Evolutionary conservation across 2,329 filamentous ascomycete species (phyloP).

Genomic region (Trichoderma sp.): DNA sequence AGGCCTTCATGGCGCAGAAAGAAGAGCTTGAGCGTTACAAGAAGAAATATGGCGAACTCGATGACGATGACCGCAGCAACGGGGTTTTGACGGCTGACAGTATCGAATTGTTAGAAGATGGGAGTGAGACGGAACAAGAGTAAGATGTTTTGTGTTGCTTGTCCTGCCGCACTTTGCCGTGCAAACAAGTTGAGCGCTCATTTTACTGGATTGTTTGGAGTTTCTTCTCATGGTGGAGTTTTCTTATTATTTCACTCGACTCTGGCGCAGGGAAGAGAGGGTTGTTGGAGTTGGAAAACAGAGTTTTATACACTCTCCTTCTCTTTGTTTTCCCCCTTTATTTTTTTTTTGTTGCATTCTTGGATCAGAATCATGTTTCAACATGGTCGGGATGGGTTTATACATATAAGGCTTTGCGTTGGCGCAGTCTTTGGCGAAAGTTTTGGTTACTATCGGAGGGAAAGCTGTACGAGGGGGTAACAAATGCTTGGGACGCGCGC

Average conservation of each 20-base stretch:
- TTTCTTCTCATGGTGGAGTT: not conserved
- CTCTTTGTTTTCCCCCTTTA: not conserved
- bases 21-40: slow-evolving; percentile 67
- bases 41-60: slow-evolving; percentile 53
- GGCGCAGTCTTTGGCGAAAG: slow-evolving; percentile 24
- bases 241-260: not conserved
- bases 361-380: slow-evolving; percentile 18
- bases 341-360: slow-evolving; percentile 1
- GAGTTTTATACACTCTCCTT: not conserved
- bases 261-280: not conserved
- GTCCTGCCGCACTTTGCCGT: not conserved
- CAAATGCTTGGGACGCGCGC: slow-evolving; percentile 2
- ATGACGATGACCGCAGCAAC: slow-evolving; percentile 27
- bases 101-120: slow-evolving; percentile 34
- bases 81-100: slow-evolving; percentile 38
- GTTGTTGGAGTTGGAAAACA: not conserved
- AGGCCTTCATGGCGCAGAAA: slow-evolving; percentile 63
- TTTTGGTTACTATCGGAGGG: not conserved
- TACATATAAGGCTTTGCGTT: slow-evolving; percentile 16
- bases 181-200: not conserved
- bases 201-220: not conserved
- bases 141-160: slow-evolving; percentile 10
- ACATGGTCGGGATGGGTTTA: slow-evolving; percentile 15
- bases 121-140: slow-evolving; percentile 39
- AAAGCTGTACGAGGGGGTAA: no score